Evolutionary conservation across 768 basidiomycete species (phyloP).

Genomic region (Tremella fuciformis): DNA sequence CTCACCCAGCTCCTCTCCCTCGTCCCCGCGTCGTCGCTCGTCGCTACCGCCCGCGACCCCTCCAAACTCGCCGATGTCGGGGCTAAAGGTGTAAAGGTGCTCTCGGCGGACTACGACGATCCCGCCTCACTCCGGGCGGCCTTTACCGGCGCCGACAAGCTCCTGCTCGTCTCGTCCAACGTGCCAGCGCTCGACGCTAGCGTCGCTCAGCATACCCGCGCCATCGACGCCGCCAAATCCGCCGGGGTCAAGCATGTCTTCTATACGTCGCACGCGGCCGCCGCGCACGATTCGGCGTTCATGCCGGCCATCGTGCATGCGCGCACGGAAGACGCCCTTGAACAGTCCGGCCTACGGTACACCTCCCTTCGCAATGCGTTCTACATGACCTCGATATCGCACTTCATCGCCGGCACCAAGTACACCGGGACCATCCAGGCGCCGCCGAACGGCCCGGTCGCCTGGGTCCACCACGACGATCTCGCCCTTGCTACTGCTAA

Average conservation of each 20-base stretch:
- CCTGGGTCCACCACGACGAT: conserved; percentile 52
- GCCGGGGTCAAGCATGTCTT: conserved; percentile 50
- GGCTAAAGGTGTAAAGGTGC: conserved; percentile 42
- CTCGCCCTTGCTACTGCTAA: conserved; percentile 53
- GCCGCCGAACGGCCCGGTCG: conserved; percentile 51
- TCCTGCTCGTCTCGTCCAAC: conserved; percentile 49
- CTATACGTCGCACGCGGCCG: conserved; percentile 52
- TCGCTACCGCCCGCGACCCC: conserved; percentile 51
- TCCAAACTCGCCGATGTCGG: conserved; percentile 33
- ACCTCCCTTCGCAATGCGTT: conserved; percentile 53
- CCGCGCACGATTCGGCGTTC: conserved; percentile 32
- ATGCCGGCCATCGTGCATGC: conserved; percentile 51
- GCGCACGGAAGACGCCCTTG: conserved; percentile 50
- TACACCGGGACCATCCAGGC: conserved; percentile 39
- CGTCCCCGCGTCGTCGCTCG: conserved; percentile 48
- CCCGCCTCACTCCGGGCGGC: conserved; percentile 49
- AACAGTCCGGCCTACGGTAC: conserved; percentile 49
- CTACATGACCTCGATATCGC: conserved; percentile 50
- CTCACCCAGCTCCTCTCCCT: conserved; percentile 47
- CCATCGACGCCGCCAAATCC: conserved; percentile 53
- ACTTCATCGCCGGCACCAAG: conserved; percentile 47
- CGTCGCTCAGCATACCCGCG: conserved; percentile 45
- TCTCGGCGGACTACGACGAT: conserved; percentile 49
- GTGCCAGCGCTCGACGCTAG: conserved; percentile 50
- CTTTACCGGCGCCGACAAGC: conserved; percentile 50